A percentile compares a stretch with the other conserved stretches of the same genome.
Conservation (phyloP, 140 eudicot genomes). For the Oenanthe javanica region DNA sequence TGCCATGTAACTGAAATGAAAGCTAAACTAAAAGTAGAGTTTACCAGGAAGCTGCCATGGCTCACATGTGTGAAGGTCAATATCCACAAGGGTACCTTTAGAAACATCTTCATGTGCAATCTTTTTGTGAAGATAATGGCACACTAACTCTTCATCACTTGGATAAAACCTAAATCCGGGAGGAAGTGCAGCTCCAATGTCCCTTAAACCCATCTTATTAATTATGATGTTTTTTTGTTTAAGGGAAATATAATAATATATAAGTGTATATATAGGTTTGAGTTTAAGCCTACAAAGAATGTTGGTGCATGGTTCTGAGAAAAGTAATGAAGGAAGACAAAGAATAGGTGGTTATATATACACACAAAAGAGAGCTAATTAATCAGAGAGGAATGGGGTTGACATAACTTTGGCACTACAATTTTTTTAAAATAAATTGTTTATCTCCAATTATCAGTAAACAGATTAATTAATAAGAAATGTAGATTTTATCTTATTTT, state of each 20-base stretch:
- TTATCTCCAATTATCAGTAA: no score
- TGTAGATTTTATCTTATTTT: no score
- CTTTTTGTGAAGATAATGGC: conserved; percentile 85
- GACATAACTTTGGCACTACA: no score
- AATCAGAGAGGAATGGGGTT: neutral
- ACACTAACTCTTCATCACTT: conserved; percentile 83
- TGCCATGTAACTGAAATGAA: neutral
- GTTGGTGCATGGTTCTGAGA: neutral
- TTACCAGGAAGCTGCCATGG: conserved; percentile 99
- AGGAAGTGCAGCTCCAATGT: conserved; percentile 79
- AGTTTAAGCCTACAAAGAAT: neutral
- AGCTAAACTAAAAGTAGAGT: conserved; percentile 2
- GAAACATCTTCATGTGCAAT: conserved; percentile 58
- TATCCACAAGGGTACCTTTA: conserved; percentile 58
- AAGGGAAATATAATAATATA: neutral
- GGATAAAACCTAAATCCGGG: conserved; percentile 92
- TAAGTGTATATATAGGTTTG: no score
- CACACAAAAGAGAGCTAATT: neutral
- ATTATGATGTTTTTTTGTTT: no score
- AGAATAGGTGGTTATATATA: neutral
- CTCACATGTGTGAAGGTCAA: conserved; percentile 89
- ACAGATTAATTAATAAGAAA: no score
- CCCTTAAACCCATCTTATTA: conserved; percentile 60
- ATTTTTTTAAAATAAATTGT: no score
- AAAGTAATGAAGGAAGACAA: neutral